Evolutionary conservation across 2,329 filamentous ascomycete species (phyloP).

Genomic region (Neonectria punicea): DNA sequence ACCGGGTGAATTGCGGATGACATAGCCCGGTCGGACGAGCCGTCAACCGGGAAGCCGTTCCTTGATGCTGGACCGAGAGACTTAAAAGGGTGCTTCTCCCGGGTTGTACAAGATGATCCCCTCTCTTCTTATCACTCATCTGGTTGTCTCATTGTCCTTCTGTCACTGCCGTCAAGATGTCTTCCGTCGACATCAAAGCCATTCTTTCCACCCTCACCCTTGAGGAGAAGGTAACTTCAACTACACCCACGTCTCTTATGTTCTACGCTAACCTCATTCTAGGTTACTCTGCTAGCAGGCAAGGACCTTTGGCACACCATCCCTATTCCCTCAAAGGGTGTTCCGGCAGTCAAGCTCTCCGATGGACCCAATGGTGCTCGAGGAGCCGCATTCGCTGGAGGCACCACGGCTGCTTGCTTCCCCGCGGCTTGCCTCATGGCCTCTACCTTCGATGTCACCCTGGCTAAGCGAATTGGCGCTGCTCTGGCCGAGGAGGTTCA

Average conservation of each 20-base stretch:
- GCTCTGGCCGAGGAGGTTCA: conserved; percentile 65
- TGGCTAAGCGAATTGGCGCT: conserved; percentile 67
- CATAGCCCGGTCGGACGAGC: conserved; percentile 1
- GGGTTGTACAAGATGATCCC: conserved; percentile 20
- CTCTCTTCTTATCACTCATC: conserved; percentile 20
- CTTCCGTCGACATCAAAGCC: conserved; percentile 41
- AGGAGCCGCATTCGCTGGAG: conserved; percentile 38
- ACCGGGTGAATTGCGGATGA: conserved; percentile 24
- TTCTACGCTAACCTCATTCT: conserved; percentile 4
- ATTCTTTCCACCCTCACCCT: conserved; percentile 45
- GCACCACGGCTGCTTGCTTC: conserved; percentile 41
- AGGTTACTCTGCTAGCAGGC: conserved; percentile 42
- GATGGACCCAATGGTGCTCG: conserved; percentile 43
- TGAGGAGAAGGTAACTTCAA: conserved; percentile 44
- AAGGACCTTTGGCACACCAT: conserved; percentile 43
- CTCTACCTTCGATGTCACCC: conserved; percentile 70
- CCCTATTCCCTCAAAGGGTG: conserved; percentile 38
- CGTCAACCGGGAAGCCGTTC: conserved; percentile 8
- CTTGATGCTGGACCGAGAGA: not conserved
- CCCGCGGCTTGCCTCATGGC: conserved; percentile 57
- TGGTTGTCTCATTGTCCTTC: conserved; percentile 12
- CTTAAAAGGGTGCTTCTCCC: conserved; percentile 36
- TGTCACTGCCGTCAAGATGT: conserved; percentile 33
- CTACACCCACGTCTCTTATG: not conserved
- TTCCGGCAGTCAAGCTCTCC: conserved; percentile 39